Base-by-base conservation (phyloP, 768 basidiomycete genomes). In the Suillus tomentosus region DNA sequence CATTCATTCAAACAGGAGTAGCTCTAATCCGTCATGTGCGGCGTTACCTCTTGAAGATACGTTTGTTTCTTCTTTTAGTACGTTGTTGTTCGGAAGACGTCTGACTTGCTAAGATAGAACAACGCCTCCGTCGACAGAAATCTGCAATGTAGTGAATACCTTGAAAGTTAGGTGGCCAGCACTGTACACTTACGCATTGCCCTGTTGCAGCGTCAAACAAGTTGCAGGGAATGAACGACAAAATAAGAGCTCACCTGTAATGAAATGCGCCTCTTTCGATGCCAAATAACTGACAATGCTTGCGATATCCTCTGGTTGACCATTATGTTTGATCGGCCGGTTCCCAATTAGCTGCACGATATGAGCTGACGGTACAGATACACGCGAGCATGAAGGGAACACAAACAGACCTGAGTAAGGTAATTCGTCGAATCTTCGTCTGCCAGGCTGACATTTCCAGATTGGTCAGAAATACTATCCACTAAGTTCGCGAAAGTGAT, bases 211-310 rank as follows among this genome's bases (percentile, higher is more conserved):
- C 11, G 17, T 36, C 34, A 39, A 19, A 31, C 10, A 19, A 43
- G 11, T 31, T 31, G 19, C 42, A 62, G 27, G 11, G 15, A 51
- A 17, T 13, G 31, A 54, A 54, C 34, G 31, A 5, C 10, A 54
- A 50, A 6, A 54, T 54, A n/a, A 59, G 22, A 15, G 48, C 71
- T 50, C 60, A 71, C 73, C 73, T 8, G 73, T 74, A 37, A 74
- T 71, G 51, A 74, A 74, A 53, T 63, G 62, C 0, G 71, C 63
- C 43, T 73, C 73, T 53, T 71, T 68, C 8, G 73, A 73, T 1
- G 68, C 70, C 27, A 74, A 31, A 60, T 70, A 74, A 14, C 70
- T 70, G 10, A 74, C 73, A 10, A 74, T 63, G 34, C 63, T 66
- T 3, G 73, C 73, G 56, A 74, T 66, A 45, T 74, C 73, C 19